Evolutionary conservation across 1,284 basidiomycete genomes (phyloP), one percentile per base, ranked within the genome.

Genomic region (Puccinia coronata): DNA sequence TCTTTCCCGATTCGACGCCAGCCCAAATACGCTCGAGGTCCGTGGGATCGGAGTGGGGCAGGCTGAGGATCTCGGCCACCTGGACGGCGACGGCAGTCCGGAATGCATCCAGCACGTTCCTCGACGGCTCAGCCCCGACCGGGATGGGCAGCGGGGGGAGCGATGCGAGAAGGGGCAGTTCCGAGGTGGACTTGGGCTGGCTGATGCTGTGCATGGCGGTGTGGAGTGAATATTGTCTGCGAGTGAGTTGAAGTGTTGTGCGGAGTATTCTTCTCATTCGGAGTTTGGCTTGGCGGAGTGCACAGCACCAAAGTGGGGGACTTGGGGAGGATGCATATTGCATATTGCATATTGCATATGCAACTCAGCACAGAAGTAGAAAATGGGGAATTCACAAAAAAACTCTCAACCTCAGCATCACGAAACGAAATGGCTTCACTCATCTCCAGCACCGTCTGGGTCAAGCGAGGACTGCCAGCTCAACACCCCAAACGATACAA

Each of bases 1-100:
- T 96, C 88, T 95, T 95, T 70, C 93, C 93, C 83, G 92, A 92
- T 86, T 96, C 93, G 6, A 98, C 92, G 20, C 93, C 96, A 39
- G 89, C 87, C 86, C 92, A 96, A 0, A 91, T 93, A 85, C 94
- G 88, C 16, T 85, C 84, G 65, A 87, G 70, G 70, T 92, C 91
- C 31, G 93, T 84, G 0, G 91, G 90, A 81, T 95, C 87, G 1
- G 88, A 87, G 49, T 43, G 31, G 41, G 84, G 82, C 34, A 86
- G 82, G 23, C 90, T 90, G 41, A 96, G 88, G 0, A 91, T 90
- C 69, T 92, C 90, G 11, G 91, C 90, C 69, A 98, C 87, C 81
- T 90, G 88, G 84, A 92, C 89, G 1, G 96, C 95, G 83, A 94
- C 93, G 53, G 93, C 91, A 36, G 91, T 90, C 78, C 92, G 90